These are phyloP conservation scores for Sesbania bispinosa DNA, from an alignment of 306 rosid species.

Conservation along the genomic window DNA sequence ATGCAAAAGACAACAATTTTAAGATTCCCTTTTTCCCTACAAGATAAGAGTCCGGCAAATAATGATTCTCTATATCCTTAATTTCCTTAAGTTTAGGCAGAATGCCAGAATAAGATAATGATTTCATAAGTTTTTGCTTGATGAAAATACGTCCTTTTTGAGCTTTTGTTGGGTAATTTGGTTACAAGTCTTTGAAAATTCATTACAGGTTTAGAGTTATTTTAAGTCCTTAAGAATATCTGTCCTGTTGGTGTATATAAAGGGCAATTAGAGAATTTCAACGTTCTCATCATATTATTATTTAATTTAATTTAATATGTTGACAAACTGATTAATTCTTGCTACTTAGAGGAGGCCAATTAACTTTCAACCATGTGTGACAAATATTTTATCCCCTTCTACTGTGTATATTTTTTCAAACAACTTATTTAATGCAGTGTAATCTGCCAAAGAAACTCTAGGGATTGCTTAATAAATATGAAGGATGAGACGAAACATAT, in stretches of 20 bases:
- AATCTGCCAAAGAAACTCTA: conserved; percentile 4
- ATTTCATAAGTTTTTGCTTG: not conserved
- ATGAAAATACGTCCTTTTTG: no score
- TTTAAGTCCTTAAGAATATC: no score
- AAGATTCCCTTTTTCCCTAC: not conserved
- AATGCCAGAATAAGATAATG: conserved; percentile 11
- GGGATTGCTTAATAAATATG: not conserved
- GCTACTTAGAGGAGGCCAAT: conserved; percentile 18
- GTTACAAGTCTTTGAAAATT: not conserved
- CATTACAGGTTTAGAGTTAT: not conserved
- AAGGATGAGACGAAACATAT: not conserved
- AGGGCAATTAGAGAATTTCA: conserved; percentile 14
- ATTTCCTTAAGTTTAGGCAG: not conserved
- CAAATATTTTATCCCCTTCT: not conserved
- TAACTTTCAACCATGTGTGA: conserved; percentile 23
- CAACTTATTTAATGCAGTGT: not conserved
- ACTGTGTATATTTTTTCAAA: not conserved
- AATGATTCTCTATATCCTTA: conserved; percentile 11
- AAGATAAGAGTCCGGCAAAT: conserved; percentile 11
- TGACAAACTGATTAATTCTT: not conserved
- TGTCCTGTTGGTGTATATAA: no score
- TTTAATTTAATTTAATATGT: no score
- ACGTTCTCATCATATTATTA: not conserved
- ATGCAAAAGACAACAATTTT: not conserved
- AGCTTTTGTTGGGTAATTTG: not conserved